Evolutionary conservation across 108 stramenopile genomes (phyloP), one percentile per base, ranked within the genome.

Genomic region (Chaetoceros tenuissimus): DNA sequence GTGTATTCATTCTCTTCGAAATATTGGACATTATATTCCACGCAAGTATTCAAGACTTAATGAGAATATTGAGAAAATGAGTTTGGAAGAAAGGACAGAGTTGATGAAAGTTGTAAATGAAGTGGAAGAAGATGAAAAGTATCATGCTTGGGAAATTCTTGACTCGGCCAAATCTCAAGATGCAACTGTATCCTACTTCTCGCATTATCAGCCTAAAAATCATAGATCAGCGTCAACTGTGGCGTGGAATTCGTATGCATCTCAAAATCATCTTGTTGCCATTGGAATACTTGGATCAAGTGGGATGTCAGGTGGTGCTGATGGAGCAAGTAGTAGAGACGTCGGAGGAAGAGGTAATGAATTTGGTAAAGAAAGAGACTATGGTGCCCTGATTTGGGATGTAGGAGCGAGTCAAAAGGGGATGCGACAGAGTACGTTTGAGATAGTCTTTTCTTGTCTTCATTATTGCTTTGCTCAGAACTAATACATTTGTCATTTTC

Each of bases 341-440:
- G 44, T 45, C 0, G 45, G 21, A 48, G 51, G 27, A 28, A 26
- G 50, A 54, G 48, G 22, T 16, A 16, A 24, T 49, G 22, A 7
- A 49, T 21, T n/a, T 7, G 18, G 64, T 20, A 73, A 77, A 10
- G 84, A 83, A 59, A 62, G 78, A n/a, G 88, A 86, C 31, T 89
- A 78, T 64, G 74, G 88, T 48, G 79, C 78, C 29, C 68, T 86
- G 48, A 40, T 89, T 28, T 89, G 84, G 84, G 74, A 75, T 59
- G 68, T 75, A 31, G 72, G 71, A 47, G 53, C 57, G 13, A 20
- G 24, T 21, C 16, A 24, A 1, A 31, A 22, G 34, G 34, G 34
- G 5, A 40, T 40, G 8, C 5, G 13, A 40, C 34, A 40, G 13
- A 40, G 34, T 40, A 40, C 5, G 34, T 40, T 40, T n/a, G n/a